Percentiles rank a stretch among this genome's conserved stretches.
phyloP scores from a whole-genome alignment of 805 yeast species.

The Tetrapisispora pingtungensis region DNA sequence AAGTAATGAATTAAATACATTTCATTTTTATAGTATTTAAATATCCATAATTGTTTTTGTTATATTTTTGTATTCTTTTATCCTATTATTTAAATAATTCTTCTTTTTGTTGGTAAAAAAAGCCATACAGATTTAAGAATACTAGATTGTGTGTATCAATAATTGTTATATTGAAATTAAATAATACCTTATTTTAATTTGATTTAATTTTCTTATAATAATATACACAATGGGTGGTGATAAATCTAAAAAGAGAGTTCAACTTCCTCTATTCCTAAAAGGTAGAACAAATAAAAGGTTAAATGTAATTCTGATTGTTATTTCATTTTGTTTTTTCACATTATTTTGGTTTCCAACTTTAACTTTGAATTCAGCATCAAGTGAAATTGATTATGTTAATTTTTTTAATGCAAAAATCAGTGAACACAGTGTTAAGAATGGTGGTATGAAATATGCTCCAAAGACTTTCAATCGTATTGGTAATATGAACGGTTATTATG shows the following conservation, averaged over 20 bases:
- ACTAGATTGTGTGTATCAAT: no score
- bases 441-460: background rate
- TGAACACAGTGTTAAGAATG: background rate
- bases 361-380: background rate
- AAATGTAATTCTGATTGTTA: background rate
- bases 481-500: constrained; percentile 1
- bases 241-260: background rate
- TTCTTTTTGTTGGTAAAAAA: no score
- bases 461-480: constrained; percentile 1
- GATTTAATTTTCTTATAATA: no score
- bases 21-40: no score
- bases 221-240: background rate
- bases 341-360: constrained; percentile 1
- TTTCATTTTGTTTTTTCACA: constrained; percentile 1
- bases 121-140: no score
- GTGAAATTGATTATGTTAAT: background rate
- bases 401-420: background rate
- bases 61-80: no score
- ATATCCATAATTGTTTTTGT: no score
- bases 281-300: background rate
- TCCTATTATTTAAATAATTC: no score
- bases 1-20: no score
- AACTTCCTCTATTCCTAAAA: background rate
- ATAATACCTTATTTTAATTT: no score
- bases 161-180: no score